Percentiles rank a stretch among this genome's conserved stretches.
Conservation (phyloP, 805 yeast genomes). For the Spathaspora passalidarum region DNA sequence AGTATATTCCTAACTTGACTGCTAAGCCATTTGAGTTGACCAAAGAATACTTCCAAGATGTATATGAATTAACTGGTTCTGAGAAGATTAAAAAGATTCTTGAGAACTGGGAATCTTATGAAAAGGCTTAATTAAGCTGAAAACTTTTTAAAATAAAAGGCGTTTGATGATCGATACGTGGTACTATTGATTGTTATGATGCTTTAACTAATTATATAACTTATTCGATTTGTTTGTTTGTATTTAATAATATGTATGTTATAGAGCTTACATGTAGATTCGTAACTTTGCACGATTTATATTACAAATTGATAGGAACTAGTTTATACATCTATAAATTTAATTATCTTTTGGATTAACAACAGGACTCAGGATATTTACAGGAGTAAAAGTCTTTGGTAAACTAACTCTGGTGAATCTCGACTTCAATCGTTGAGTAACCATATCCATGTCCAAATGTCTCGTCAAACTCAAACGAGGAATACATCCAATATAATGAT, state of each 20-base stretch:
- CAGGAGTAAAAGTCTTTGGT: slow-evolving; percentile 90
- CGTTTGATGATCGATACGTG: slow-evolving; percentile 7
- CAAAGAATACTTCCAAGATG: slow-evolving; percentile 96
- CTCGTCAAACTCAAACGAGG: slow-evolving; percentile 87
- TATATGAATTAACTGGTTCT: slow-evolving; percentile 85
- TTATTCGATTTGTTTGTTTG: not conserved
- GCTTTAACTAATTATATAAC: not conserved
- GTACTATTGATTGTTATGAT: slow-evolving; percentile 8
- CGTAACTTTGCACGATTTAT: too few species aligned
- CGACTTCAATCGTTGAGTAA: slow-evolving; percentile 73
- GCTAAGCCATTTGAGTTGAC: slow-evolving; percentile 96
- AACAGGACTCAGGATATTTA: slow-evolving; percentile 74
- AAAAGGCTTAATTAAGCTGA: slow-evolving; percentile 39
- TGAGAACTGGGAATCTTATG: slow-evolving; percentile 93
- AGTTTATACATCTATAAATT: too few species aligned
- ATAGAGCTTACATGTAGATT: too few species aligned
- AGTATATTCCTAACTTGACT: slow-evolving; percentile 97
- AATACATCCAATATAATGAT: slow-evolving; percentile 94
- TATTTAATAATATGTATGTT: not conserved
- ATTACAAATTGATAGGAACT: too few species aligned
- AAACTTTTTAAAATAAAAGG: too few species aligned
- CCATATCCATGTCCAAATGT: slow-evolving; percentile 88
- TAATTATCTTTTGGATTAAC: slow-evolving; percentile 16
- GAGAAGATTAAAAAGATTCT: slow-evolving; percentile 86
- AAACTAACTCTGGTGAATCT: slow-evolving; percentile 83